Conservation (phyloP, 139 green algal species). For the Spirogloea muscicola region DNA sequence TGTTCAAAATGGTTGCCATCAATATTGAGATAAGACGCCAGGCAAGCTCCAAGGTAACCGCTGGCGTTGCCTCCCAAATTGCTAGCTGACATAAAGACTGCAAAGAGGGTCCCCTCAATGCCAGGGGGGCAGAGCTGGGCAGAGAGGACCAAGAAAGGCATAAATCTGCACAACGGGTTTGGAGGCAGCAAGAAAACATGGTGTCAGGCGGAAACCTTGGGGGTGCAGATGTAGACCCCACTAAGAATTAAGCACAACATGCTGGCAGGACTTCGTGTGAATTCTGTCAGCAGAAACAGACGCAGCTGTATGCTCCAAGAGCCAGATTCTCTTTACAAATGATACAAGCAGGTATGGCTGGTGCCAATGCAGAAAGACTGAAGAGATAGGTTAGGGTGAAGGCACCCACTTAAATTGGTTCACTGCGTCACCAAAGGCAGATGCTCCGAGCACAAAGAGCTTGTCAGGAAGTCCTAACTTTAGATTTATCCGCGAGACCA, state of each 20-base stretch:
- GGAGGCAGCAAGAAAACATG: too few relatives aligned
- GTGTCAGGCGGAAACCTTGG: too few relatives aligned
- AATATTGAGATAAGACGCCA: slow-evolving; percentile 17
- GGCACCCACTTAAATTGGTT: slow-evolving; percentile 33
- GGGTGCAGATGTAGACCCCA: too few relatives aligned
- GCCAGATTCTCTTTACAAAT: too few relatives aligned
- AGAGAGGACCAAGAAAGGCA: slow-evolving; percentile 94
- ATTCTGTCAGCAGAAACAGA: too few relatives aligned
- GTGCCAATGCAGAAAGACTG: neutral
- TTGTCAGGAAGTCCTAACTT: slow-evolving; percentile 25
- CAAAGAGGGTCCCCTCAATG: slow-evolving; percentile 96
- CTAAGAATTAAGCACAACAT: too few relatives aligned
- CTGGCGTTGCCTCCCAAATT: slow-evolving; percentile 58
- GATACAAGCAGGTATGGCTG: too few relatives aligned
- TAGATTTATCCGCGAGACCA: slow-evolving; percentile 24
- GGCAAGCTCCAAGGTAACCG: slow-evolving; percentile 23
- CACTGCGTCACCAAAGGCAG: slow-evolving; percentile 12
- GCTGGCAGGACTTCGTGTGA: too few relatives aligned
- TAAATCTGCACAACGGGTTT: slow-evolving; percentile 73
- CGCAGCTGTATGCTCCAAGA: too few relatives aligned
- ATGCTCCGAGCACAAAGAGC: slow-evolving; percentile 14
- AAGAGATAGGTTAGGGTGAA: neutral
- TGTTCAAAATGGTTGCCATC: slow-evolving; percentile 9
- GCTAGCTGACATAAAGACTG: slow-evolving; percentile 85
- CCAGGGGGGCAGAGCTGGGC: slow-evolving; percentile 56